A percentile compares a stretch with the other conserved stretches of the same genome.
Evolutionary conservation across 2,329 filamentous ascomycete genomes (phyloP).

Genomic region (Hymenoscyphus albidus): DNA sequence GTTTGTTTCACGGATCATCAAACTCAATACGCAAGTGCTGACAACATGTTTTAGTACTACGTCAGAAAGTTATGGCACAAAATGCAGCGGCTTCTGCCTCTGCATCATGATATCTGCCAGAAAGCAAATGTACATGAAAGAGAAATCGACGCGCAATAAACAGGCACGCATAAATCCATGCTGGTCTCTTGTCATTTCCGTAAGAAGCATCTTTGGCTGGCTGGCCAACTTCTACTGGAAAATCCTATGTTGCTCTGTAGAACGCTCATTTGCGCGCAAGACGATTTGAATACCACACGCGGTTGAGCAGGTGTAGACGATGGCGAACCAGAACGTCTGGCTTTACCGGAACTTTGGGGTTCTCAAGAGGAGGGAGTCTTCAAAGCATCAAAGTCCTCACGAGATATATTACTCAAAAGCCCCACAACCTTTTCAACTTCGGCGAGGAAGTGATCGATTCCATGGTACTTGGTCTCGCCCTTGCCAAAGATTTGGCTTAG

Average conservation of each 20-base stretch:
- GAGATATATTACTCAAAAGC: constrained; percentile 8
- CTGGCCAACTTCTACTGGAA: no score
- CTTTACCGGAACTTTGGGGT: background rate
- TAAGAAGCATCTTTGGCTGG: no score
- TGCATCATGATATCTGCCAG: constrained; percentile 16
- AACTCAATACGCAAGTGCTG: constrained; percentile 10
- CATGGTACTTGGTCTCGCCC: constrained; percentile 10
- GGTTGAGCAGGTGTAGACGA: constrained; percentile 5
- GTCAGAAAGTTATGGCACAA: constrained; percentile 43
- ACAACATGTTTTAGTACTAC: constrained; percentile 40
- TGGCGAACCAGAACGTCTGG: constrained; percentile 5
- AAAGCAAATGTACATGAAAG: background rate
- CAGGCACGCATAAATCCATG: background rate
- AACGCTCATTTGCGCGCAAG: background rate
- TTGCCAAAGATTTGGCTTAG: constrained; percentile 27
- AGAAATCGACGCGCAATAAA: background rate
- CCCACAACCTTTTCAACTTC: constrained; percentile 22
- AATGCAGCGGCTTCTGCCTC: constrained; percentile 36
- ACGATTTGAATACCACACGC: background rate
- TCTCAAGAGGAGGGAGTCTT: background rate
- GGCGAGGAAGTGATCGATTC: constrained; percentile 23
- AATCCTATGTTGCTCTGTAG: background rate
- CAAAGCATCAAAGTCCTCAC: constrained; percentile 2
- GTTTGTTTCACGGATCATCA: constrained; percentile 42
- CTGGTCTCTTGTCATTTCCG: background rate